A percentile compares a stretch with the other conserved stretches of the same genome.
These are phyloP conservation scores for Lepidopterella palustris DNA, from an alignment of 495 filamentous ascomycete genomes.

Conservation along the genomic window DNA sequence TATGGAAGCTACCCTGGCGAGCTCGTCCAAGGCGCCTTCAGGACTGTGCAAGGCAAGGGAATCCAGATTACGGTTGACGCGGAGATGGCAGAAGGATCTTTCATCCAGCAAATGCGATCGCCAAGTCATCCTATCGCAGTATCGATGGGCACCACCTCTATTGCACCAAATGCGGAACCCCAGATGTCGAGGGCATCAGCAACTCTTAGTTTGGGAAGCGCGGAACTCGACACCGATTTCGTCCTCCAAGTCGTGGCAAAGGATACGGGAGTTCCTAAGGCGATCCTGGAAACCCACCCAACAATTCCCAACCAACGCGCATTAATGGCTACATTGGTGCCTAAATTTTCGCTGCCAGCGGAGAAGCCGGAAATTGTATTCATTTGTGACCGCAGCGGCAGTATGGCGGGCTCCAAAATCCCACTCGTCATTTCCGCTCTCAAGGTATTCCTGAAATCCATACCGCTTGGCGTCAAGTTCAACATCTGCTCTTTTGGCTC, in stretches of 20 bases:
- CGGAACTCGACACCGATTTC: constrained; percentile 47
- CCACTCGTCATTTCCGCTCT: constrained; percentile 51
- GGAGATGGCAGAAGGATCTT: constrained; percentile 47
- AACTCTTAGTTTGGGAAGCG: constrained; percentile 45
- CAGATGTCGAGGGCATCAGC: constrained; percentile 54
- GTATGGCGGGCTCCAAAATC: constrained; percentile 53
- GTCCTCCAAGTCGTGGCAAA: constrained; percentile 51
- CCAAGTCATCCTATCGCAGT: constrained; percentile 63
- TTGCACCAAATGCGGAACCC: constrained; percentile 39
- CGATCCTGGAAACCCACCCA: constrained; percentile 57
- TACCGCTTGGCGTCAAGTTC: constrained; percentile 62
- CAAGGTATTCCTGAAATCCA: constrained; percentile 60
- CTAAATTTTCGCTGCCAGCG: constrained; percentile 53
- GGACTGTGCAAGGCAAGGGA: constrained; percentile 33
- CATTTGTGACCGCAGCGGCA: constrained; percentile 61
- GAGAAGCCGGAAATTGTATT: constrained; percentile 61
- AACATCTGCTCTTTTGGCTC: constrained; percentile 69
- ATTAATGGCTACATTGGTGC: constrained; percentile 61
- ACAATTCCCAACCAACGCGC: constrained; percentile 54
- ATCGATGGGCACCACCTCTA: constrained; percentile 51
- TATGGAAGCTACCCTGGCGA: constrained; percentile 48
- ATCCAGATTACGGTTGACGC: constrained; percentile 54
- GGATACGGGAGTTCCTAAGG: constrained; percentile 50
- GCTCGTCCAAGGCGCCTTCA: constrained; percentile 16
- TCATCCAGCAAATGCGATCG: constrained; percentile 54